phyloP scores from a whole-genome alignment of 306 rosid genomes.

The Dalbergia oliveri region DNA sequence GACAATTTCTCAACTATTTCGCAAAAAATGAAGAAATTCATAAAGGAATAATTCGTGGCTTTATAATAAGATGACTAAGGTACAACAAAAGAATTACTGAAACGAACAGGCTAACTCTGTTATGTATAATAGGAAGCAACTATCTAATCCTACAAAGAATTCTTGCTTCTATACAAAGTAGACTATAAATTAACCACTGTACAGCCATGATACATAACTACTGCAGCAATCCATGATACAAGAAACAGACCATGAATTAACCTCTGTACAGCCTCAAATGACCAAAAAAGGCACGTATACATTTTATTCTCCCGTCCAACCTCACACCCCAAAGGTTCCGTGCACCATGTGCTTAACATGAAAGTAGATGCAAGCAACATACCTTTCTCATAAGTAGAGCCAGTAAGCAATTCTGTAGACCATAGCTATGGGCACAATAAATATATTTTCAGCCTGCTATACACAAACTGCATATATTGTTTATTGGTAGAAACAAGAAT shows the following conservation, averaged over 20 bases:
- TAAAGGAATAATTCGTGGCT: neutral
- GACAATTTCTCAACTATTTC: neutral
- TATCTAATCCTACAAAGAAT: constrained; percentile 51
- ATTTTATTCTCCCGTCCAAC: constrained; percentile 39
- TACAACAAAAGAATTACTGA: constrained; percentile 15
- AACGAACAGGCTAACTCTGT: neutral
- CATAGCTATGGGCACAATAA: neutral
- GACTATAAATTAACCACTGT: constrained; percentile 33
- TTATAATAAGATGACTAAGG: constrained; percentile 4
- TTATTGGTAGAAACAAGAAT: constrained; percentile 28
- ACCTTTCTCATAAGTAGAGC: constrained; percentile 40
- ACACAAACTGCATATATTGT: constrained; percentile 33
- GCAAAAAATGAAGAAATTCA: neutral
- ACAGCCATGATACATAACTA: constrained; percentile 20
- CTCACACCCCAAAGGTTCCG: constrained; percentile 44
- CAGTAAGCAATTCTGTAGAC: neutral
- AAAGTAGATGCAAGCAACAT: constrained; percentile 37
- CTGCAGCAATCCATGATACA: constrained; percentile 44
- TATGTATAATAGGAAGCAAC: constrained; percentile 41
- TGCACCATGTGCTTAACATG: constrained; percentile 45
- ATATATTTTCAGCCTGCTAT: constrained; percentile 29
- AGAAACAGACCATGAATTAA: constrained; percentile 27
- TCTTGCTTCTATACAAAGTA: constrained; percentile 42
- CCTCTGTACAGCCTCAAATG: constrained; percentile 43
- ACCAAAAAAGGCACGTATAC: constrained; percentile 42